phyloP scores from a whole-genome alignment of 345 rosid genomes.

The Mangifera indica region DNA sequence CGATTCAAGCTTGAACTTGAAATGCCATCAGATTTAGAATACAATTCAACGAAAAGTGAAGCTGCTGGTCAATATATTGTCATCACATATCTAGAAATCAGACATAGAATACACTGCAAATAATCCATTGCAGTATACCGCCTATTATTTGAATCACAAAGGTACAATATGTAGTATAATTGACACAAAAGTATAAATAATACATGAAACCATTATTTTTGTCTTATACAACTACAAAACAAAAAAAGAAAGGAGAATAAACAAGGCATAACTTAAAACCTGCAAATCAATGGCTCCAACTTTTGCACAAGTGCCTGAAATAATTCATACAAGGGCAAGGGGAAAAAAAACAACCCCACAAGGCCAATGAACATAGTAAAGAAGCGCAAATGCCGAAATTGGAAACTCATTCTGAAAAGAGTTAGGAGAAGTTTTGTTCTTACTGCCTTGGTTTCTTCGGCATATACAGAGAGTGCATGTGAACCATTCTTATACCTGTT shows the following conservation, averaged over 20 bases:
- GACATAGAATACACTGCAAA: not conserved
- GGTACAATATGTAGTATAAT: not conserved
- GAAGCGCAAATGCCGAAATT: constrained; percentile 17
- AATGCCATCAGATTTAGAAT: no score
- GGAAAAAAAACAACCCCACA: not conserved
- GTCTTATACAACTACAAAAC: constrained; percentile 2
- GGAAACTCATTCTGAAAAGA: not conserved
- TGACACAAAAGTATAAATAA: not conserved
- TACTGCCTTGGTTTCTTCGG: constrained; percentile 21
- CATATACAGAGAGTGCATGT: constrained; percentile 14
- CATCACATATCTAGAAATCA: not conserved
- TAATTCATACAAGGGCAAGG: not conserved
- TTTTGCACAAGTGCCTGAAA: constrained; percentile 22
- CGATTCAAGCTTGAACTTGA: no score
- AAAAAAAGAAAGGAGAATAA: not conserved
- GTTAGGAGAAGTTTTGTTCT: constrained; percentile 17
- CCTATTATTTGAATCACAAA: not conserved
- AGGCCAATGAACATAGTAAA: constrained; percentile 4
- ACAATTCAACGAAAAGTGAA: no score
- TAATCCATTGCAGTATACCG: not conserved
- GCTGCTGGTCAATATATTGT: no score
- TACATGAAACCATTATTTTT: not conserved
- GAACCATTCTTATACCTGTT: constrained; percentile 45
- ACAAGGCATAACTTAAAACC: not conserved
- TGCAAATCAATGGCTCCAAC: constrained; percentile 10